Base-by-base conservation (phyloP, 2,329 filamentous ascomycete genomes). In the Colletotrichum falcatum region DNA sequence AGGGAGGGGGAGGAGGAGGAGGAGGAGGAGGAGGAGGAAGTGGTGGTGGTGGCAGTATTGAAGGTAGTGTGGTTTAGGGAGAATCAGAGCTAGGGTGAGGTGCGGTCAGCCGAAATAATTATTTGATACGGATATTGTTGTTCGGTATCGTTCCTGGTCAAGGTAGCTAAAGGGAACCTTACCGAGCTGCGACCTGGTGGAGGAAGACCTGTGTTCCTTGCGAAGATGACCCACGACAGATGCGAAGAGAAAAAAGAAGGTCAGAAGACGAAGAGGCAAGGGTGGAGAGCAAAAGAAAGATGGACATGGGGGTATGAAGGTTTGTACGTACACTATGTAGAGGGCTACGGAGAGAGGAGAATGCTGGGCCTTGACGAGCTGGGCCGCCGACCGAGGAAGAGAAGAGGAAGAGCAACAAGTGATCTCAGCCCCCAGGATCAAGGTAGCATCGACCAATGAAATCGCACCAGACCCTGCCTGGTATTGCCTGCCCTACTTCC, bases 121-220 rank as follows among this genome's bases (percentile, higher is more conserved):
- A 61, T 61, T 61, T 51, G 59, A 61, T n/a, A n/a, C n/a, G n/a
- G n/a, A n/a, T 61, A 61, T 61, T 51, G 14, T 61, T 61, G 30
- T 33, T 39, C 28, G 16, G 59, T 49, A 51, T 39, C 59, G 44
- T 51, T 37, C 44, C 33, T 51, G 35, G 59, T 46, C 20, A 12
- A 51, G 44, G 42, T 60, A 48, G 26, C 39, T 48, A 18, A 53
- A 33, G 28, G 53, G 30, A 55, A 18, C 33, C 48, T 51, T 51
- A 51, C 33, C 33, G 33, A 35, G 44, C 30, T 28, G 39, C 33
- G 18, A 49, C 33, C 30, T 46, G 44, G 30, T 60, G 16, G 18
- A 30, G 26, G 49, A 53, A 44, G 23, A 44, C 55, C 16, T 33
- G 42, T 60, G 39, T 60, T 60, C 56, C 56, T 60, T 60, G 56